Base-by-base conservation (phyloP, 2,329 filamentous ascomycete species). In the Penicillium sp. region DNA sequence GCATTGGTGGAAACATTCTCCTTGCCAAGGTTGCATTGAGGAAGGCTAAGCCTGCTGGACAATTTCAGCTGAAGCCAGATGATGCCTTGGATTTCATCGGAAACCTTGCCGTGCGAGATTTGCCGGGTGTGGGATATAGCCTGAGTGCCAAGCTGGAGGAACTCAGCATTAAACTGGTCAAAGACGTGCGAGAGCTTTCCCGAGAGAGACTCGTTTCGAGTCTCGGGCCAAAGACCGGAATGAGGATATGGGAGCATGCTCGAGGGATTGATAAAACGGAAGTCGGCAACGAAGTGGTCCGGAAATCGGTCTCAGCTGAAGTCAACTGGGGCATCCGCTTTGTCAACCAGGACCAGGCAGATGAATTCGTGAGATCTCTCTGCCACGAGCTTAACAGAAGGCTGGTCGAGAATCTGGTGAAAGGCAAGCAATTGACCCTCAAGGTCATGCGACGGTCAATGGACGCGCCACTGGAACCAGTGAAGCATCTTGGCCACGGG, bases 261-360 rank as follows among this genome's bases (percentile, higher is more conserved):
- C 80, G 88, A 4, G 93, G 93, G 2, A 87, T 97, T 33, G 93
- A 98, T 65, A 78, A 76, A 34, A 76, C 81, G 2, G 88, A 95
- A 63, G 87, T 97, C 4, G 91, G 90, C 20, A 86, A 91, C 41
- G 86, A 94, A 57, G 80, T 84, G 0, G 74, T 87, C 11, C 82
- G 93, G 38, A 98, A 97, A 60, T 97, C 91, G 0, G 88, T 98
- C 0, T 97, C 93, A 2, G 91, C 91, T 1, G 93, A 98, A 62
- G 88, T 98, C 47, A 98, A 93, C 56, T 98, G 93, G 93, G 93
- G 94, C 2, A 94, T 98, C 40, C 83, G 93, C 4, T 98, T 98
- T 60, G 81, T 93, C 52, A 94, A 78, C 45, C 88, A 96, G 58
- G 77, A 80, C n/a, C 91, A 98, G 65, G 90, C 89, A 0, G 91